These are phyloP conservation scores for Tylopilus orsonianus DNA, from an alignment of 1,284 basidiomycete genomes.

Conservation along the genomic window DNA sequence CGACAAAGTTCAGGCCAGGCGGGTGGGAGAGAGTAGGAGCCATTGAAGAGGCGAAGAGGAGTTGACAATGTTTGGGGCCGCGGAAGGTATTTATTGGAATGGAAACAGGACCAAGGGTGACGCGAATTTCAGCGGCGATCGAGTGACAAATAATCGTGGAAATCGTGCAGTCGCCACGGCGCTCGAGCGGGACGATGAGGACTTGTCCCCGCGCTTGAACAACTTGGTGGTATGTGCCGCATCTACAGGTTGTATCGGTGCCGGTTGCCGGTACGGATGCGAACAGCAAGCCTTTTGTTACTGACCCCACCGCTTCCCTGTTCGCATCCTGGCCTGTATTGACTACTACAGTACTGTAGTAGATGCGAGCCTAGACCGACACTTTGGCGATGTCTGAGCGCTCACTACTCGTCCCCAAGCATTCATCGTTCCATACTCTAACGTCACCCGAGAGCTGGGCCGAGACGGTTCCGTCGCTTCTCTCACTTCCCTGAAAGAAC, in stretches of 20 bases:
- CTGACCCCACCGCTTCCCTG: too few species aligned
- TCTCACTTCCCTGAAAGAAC: not conserved
- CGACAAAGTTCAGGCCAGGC: conserved; percentile 62
- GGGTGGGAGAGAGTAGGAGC: conserved; percentile 58
- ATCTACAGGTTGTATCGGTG: too few species aligned
- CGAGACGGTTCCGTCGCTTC: conserved; percentile 1
- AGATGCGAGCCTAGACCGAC: too few species aligned
- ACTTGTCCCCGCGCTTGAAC: too few species aligned
- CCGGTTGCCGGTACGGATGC: too few species aligned
- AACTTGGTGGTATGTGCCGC: not conserved
- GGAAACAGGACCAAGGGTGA: conserved; percentile 19
- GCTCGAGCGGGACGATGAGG: too few species aligned
- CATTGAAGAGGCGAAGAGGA: conserved; percentile 35
- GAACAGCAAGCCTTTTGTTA: too few species aligned
- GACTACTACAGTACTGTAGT: too few species aligned
- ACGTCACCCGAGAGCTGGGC: conserved; percentile 16
- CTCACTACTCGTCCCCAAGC: not conserved
- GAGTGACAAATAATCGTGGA: conserved; percentile 24
- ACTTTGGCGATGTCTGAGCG: not conserved
- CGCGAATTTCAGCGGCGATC: conserved; percentile 11
- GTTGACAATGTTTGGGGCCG: not conserved
- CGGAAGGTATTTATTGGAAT: conserved; percentile 8
- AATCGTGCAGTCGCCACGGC: conserved; percentile 9
- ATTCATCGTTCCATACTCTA: not conserved
- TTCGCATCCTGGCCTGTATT: too few species aligned